Conservation (phyloP, 164 flowering plant species). For the Chimonanthus praecox region DNA sequence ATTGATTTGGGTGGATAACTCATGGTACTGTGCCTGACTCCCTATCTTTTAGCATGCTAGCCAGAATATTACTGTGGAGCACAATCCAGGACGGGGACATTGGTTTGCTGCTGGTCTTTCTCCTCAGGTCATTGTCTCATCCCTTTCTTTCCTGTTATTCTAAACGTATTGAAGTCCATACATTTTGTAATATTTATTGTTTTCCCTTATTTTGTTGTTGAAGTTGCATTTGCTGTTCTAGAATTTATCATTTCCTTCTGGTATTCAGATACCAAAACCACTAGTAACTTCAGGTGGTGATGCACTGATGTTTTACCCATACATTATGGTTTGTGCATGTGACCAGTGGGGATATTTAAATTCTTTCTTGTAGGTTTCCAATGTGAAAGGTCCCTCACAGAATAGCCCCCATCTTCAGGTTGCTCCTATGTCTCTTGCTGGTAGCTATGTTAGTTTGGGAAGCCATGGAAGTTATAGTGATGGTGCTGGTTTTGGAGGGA, state of each 20-base stretch:
- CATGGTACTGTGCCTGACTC: slow-evolving; percentile 8
- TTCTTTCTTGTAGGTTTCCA: slow-evolving; percentile 43
- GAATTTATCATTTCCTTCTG: background rate
- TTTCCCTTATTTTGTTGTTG: background rate
- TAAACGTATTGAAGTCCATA: background rate
- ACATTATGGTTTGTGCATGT: background rate
- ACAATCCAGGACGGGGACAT: slow-evolving; percentile 96
- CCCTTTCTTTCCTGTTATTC: background rate
- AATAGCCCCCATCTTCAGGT: slow-evolving; percentile 59
- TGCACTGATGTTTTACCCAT: no score
- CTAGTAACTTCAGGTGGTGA: background rate
- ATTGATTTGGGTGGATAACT: background rate
- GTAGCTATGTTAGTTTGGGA: slow-evolving; percentile 94
- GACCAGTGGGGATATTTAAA: no score
- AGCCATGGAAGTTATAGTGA: slow-evolving; percentile 93
- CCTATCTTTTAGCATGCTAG: slow-evolving; percentile 55
- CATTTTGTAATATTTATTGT: background rate
- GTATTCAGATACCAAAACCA: background rate
- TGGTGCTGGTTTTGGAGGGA: slow-evolving; percentile 63
- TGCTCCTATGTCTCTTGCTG: slow-evolving; percentile 53
- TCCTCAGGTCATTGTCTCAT: slow-evolving; percentile 66
- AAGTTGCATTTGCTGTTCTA: background rate
- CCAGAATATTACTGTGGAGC: slow-evolving; percentile 75
- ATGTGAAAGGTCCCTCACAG: slow-evolving; percentile 42
- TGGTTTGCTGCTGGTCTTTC: slow-evolving; percentile 99